Percentiles rank a stretch among this genome's conserved stretches.
These are phyloP conservation scores for Kondoa malvinella DNA, from an alignment of 768 basidiomycete genomes.

Conservation along the genomic window DNA sequence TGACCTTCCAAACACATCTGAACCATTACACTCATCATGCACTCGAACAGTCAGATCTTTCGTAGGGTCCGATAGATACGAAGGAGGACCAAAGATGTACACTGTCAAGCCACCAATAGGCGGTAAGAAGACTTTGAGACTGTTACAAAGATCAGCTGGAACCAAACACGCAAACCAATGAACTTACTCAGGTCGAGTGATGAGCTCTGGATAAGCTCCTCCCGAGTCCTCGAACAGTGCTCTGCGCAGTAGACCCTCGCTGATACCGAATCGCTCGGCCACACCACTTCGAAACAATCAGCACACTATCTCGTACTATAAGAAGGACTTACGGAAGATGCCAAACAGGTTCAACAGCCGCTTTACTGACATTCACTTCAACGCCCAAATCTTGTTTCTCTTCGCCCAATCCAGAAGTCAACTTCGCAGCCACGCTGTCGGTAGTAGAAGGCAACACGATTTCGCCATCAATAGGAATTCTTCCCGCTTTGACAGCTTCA, in stretches of 20 bases:
- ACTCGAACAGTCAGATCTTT: slow-evolving; percentile 30
- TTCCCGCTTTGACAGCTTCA: slow-evolving; percentile 54
- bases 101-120: slow-evolving; percentile 64
- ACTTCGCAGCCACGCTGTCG: slow-evolving; percentile 8
- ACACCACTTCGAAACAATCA: too few species aligned
- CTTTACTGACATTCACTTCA: slow-evolving; percentile 76
- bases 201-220: slow-evolving; percentile 83
- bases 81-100: slow-evolving; percentile 52
- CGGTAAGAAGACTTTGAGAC: slow-evolving; percentile 87
- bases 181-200: slow-evolving; percentile 43
- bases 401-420: not conserved
- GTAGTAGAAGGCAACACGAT: slow-evolving; percentile 43
- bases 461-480: slow-evolving; percentile 60
- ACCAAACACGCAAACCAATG: not conserved
- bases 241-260: slow-evolving; percentile 68
- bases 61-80: slow-evolving; percentile 26
- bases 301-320: too few species aligned
- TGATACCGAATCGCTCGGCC: slow-evolving; percentile 62
- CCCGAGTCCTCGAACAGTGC: slow-evolving; percentile 91
- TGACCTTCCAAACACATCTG: slow-evolving; percentile 95
- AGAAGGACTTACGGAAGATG: too few species aligned
- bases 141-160: not conserved
- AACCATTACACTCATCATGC: too few species aligned
- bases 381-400: slow-evolving; percentile 36
- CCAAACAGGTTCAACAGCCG: slow-evolving; percentile 94